phyloP scores from a whole-genome alignment of 2,329 filamentous ascomycete genomes.

The Colletotrichum sp. region DNA sequence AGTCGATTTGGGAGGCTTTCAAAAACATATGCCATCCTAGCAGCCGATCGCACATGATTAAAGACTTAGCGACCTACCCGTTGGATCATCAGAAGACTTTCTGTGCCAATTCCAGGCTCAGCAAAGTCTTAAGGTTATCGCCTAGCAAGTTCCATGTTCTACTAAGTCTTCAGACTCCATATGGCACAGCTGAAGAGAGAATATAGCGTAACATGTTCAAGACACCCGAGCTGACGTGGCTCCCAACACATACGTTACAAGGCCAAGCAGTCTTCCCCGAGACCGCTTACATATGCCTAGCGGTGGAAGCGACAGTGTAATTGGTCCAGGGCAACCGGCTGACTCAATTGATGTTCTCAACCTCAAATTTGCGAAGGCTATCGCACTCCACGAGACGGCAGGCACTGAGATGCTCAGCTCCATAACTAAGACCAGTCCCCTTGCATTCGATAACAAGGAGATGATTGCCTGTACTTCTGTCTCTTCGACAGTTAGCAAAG shows the following conservation, averaged over 20 bases:
- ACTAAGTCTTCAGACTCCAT: not conserved
- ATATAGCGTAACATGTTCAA: slow-evolving; percentile 25
- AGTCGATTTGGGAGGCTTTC: not conserved
- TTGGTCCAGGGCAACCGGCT: not conserved
- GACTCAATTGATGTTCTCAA: not conserved
- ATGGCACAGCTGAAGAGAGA: too few relatives aligned
- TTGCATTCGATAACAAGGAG: not conserved
- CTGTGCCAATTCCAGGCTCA: not conserved
- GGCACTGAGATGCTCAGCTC: not conserved
- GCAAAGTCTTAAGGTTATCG: not conserved
- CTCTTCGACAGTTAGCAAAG: too few relatives aligned
- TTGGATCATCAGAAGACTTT: not conserved
- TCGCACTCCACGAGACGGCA: not conserved
- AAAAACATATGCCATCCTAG: not conserved
- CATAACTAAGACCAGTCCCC: not conserved
- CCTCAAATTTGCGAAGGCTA: not conserved
- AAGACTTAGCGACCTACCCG: slow-evolving; percentile 1
- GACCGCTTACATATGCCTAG: slow-evolving; percentile 36
- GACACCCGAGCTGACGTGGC: slow-evolving; percentile 36
- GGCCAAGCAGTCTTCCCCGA: slow-evolving; percentile 47
- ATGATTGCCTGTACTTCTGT: too few relatives aligned
- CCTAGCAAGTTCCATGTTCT: not conserved
- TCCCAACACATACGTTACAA: slow-evolving; percentile 46
- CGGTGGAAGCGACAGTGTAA: not conserved
- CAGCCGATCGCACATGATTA: not conserved